phyloP scores from a whole-genome alignment of 257 asterid species.

The Solanum phureja region DNA sequence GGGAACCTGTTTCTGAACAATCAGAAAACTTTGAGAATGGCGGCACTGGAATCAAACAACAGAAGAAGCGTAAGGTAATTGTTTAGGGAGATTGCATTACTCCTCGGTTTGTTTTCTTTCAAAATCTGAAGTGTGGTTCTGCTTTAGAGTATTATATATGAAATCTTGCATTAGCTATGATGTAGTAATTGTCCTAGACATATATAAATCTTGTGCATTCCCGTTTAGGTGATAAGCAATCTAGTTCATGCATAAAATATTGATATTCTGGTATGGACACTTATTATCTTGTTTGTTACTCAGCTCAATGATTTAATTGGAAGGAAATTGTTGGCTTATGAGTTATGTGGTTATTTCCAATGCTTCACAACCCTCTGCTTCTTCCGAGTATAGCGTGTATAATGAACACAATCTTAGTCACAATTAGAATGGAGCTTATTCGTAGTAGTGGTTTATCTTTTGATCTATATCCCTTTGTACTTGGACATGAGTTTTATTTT shows the following conservation, averaged over 20 bases:
- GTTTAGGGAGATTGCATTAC: background rate
- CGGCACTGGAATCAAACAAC: conserved; percentile 27
- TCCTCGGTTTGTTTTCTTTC: background rate
- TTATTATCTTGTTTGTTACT: background rate
- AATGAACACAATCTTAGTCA: background rate
- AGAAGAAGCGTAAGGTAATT: conserved; percentile 68
- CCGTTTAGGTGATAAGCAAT: background rate
- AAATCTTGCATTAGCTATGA: background rate
- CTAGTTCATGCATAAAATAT: background rate
- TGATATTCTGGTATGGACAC: background rate
- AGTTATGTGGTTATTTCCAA: background rate
- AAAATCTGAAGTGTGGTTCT: background rate
- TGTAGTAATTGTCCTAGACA: background rate
- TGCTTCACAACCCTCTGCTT: background rate
- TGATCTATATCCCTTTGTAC: background rate
- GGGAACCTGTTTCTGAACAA: conserved; percentile 27
- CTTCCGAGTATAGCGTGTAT: background rate
- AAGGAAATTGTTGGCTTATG: background rate
- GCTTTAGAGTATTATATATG: background rate
- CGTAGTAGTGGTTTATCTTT: background rate
- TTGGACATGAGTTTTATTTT: background rate
- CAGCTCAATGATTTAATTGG: background rate
- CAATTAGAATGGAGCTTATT: background rate
- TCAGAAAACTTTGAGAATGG: conserved; percentile 16
- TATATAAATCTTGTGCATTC: background rate